phyloP scores from a whole-genome alignment of 768 basidiomycete species.

The Multifurca ochricompacta region DNA sequence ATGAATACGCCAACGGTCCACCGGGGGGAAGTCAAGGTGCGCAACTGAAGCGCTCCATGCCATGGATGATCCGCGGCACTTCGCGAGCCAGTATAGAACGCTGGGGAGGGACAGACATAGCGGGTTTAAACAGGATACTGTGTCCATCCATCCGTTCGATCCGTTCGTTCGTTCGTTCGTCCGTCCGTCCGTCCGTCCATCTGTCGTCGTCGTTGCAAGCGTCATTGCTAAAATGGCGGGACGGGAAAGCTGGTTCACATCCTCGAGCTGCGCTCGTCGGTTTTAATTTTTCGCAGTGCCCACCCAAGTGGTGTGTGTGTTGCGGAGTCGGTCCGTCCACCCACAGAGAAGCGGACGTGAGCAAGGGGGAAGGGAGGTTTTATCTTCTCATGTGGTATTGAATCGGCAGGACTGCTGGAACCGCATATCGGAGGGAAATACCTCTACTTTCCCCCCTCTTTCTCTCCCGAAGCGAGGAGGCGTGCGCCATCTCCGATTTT shows the following conservation, averaged over 20 bases:
- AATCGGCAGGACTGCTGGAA: constrained; percentile 9
- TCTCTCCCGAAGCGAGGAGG: neutral
- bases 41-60: constrained; percentile 1
- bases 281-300: neutral
- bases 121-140: constrained; percentile 7
- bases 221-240: neutral
- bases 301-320: constrained; percentile 11
- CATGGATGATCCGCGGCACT: no score
- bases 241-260: constrained; percentile 6
- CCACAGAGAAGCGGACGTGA: neutral
- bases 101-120: neutral
- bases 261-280: constrained; percentile 15
- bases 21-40: constrained; percentile 9
- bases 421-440: neutral
- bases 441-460: neutral
- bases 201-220: neutral
- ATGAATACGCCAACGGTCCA: neutral
- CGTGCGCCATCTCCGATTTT: neutral
- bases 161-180: no score
- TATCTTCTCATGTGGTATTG: neutral
- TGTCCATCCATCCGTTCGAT: no score
- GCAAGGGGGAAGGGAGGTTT: neutral
- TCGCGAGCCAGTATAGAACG: neutral
- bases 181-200: no score
- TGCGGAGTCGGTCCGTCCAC: neutral